Base-by-base conservation (phyloP, 1,139 yeast genomes). In the Suhomyces atakaporum region DNA sequence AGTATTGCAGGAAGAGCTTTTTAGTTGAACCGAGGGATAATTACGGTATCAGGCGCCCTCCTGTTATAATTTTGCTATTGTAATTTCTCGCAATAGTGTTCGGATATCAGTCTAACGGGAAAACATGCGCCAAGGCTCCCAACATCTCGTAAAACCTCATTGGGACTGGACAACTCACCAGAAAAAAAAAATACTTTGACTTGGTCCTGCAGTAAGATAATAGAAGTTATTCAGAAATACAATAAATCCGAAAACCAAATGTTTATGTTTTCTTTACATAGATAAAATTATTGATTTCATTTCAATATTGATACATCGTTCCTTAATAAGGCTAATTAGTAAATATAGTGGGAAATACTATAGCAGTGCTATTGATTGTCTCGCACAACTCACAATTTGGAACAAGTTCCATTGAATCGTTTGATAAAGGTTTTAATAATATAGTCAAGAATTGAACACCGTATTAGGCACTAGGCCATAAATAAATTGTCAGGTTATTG, bases 371-470 rank as follows among this genome's bases (percentile, higher is more conserved):
- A 18, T 18, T 18, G 20, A 18, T 18, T 18, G 20, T 18, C 20
- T 18, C 20, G 8, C 20, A 18, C 8, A 18, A 8, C 8, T 18
- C 8, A 18, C 7, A 18, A 18, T 18, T n/a, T 18, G 20, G 20
- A 18, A 8, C 5, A 18, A 7, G 6, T 22, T 22, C 24, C 24
- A 22, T 27, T 25, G 31, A 30, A 27, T 16, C 27, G 23, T 12
- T 15, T 4, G 5, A 5, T 15, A 16, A 15, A 14, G 15, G 18
- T 25, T 7, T 6, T 24, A 14, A 11, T 15, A 16, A 15, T 25
- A 25, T 8, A 14, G 6, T 11, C 28, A 25, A 25, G 20, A 14
- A 25, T 14, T 25, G 28, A 25, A 24, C 20, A 25, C 26, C n/a
- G 13, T 8, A n/a, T n/a, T n/a, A n/a, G n/a, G n/a, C n/a, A n/a